These are phyloP conservation scores for Lippia alba DNA, from an alignment of 305 asterid genomes.

Conservation along the genomic window DNA sequence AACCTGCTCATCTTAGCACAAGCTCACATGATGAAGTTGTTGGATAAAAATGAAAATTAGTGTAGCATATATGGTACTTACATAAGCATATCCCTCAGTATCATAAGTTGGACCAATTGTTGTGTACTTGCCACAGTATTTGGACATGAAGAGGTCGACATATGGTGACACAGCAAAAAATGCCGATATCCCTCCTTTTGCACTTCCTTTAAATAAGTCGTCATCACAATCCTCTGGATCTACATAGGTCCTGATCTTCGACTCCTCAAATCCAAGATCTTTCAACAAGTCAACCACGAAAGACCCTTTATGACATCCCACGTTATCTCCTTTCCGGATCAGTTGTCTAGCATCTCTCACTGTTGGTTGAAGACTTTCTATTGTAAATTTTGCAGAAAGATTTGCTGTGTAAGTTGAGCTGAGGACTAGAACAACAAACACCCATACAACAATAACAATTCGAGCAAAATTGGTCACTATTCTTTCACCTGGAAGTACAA, in stretches of 20 bases:
- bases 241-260: slow-evolving; percentile 41
- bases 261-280: slow-evolving; percentile 39
- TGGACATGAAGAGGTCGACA: slow-evolving; percentile 46
- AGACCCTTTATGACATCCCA: slow-evolving; percentile 56
- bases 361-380: slow-evolving; percentile 34
- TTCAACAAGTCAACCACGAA: slow-evolving; percentile 40
- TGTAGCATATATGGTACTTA: slow-evolving; percentile 31
- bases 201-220: slow-evolving; percentile 44
- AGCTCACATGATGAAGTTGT: not conserved
- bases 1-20: slow-evolving; percentile 17
- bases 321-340: slow-evolving; percentile 35
- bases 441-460: slow-evolving; percentile 51
- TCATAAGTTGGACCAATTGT: slow-evolving; percentile 40
- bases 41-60: not conserved
- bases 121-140: slow-evolving; percentile 44
- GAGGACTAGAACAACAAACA: slow-evolving; percentile 55
- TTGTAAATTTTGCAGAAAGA: slow-evolving; percentile 54
- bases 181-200: slow-evolving; percentile 49
- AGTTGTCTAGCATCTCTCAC: slow-evolving; percentile 42
- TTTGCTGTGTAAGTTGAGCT: slow-evolving; percentile 64
- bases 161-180: slow-evolving; percentile 41
- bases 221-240: slow-evolving; percentile 38
- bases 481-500: slow-evolving; percentile 41
- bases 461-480: slow-evolving; percentile 54
- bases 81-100: slow-evolving; percentile 51